Base-by-base conservation (phyloP, 148 eudicot genomes). In the Silene uniflora region DNA sequence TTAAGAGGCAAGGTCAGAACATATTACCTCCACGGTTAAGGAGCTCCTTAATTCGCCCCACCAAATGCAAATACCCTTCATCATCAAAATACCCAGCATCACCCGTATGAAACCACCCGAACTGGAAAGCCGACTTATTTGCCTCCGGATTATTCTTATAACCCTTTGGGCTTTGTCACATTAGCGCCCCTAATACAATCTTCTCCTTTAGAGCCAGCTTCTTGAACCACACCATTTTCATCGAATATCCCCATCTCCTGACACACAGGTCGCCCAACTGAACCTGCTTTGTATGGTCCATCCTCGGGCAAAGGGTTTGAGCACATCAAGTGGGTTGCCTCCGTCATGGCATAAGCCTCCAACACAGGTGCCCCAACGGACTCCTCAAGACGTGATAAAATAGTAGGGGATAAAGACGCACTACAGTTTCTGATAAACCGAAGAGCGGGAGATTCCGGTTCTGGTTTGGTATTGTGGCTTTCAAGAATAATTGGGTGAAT, bases 331-430 rank as follows among this genome's bases (percentile, higher is more conserved):
- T 94, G 98, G 8, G 91, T 42, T 0, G 98, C 98, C 78, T 94
- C 98, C 4, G 98, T 94, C 98, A 94, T 94, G 1, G 98, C 98
- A 75, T 92, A 94, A 3, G 98, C 91, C 85, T 94, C 98, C 84
- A 94, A 73, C n/a, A 94, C 98, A 1, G 98, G 96, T 0, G 96
- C 98, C 19, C 76, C 84, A 70, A 94, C 92, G 0, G 93, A 83
- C 77, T 90, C 96, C 86, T 94, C 98, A 0, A 94, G 88, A 71
- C 92, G 81, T 1, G 78, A 82, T 64, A 94, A 7, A 0, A 92
- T 89, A 0, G 78, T 42, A 7, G 98, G 98, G 8, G 98, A 97
- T 27, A 94, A 71, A 0, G 97, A 87, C 0, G 98, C 98, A 59
- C 97, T 92, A 35, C 98, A 94, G 84, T 96, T 92, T 52, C 98